Conservation (phyloP, 1,284 basidiomycete genomes). For the Phenoliferia sp. region DNA sequence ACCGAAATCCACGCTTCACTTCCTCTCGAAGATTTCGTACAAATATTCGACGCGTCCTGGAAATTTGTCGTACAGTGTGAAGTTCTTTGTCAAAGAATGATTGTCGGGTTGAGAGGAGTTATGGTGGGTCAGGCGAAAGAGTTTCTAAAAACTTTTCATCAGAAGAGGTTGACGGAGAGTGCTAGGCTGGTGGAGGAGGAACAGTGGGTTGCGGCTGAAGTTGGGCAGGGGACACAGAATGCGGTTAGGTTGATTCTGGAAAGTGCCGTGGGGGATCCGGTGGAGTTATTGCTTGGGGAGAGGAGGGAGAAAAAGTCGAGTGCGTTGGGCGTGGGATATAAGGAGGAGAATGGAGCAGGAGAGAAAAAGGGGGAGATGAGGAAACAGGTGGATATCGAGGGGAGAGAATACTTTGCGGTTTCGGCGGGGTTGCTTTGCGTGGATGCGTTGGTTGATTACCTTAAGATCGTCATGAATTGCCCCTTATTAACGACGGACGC, state of each 20-base stretch:
- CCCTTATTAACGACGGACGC: slow-evolving; percentile 85
- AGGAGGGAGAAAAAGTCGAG: background rate
- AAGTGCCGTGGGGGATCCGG: slow-evolving; percentile 73
- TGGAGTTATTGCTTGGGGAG: slow-evolving; percentile 55
- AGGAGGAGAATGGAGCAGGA: slow-evolving; percentile 8
- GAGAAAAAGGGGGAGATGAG: slow-evolving; percentile 26
- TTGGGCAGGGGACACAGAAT: slow-evolving; percentile 61
- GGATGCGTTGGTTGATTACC: slow-evolving; percentile 73
- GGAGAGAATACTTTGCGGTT: slow-evolving; percentile 75
- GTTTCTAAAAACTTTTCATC: slow-evolving; percentile 83
- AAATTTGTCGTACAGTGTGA: slow-evolving; percentile 83
- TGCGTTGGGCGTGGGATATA: background rate
- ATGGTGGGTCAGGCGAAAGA: slow-evolving; percentile 78
- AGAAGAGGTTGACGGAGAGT: slow-evolving; percentile 69
- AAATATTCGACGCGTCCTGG: slow-evolving; percentile 81
- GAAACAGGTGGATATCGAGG: slow-evolving; percentile 81
- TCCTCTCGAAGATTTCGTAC: slow-evolving; percentile 67
- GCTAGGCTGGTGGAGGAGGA: slow-evolving; percentile 90
- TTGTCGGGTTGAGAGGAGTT: slow-evolving; percentile 79
- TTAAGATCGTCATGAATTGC: slow-evolving; percentile 81
- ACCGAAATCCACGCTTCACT: slow-evolving; percentile 72
- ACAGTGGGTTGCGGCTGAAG: slow-evolving; percentile 76
- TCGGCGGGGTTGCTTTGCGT: slow-evolving; percentile 77
- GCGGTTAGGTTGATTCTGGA: slow-evolving; percentile 70
- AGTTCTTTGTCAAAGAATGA: slow-evolving; percentile 78